phyloP scores from a whole-genome alignment of 176 grass and related monocot species.

The Musa acuminata region DNA sequence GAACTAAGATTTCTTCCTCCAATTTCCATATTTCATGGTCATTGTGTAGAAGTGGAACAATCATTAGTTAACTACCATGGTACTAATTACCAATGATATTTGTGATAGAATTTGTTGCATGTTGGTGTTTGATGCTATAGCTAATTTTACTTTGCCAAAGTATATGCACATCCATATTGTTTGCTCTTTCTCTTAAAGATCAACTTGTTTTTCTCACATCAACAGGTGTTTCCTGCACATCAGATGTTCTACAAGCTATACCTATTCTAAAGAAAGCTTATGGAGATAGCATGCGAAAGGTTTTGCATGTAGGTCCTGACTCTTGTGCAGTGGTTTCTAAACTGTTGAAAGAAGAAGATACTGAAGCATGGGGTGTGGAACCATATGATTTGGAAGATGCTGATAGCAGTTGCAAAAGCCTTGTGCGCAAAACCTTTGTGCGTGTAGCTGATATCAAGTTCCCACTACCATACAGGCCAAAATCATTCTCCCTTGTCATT shows the following conservation, averaged over 20 bases:
- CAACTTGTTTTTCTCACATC: neutral
- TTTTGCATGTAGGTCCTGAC: slow-evolving; percentile 28
- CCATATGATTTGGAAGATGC: slow-evolving; percentile 96
- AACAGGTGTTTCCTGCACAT: slow-evolving; percentile 17
- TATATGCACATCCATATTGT: neutral
- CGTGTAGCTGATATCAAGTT: slow-evolving; percentile 86
- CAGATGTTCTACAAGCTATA: slow-evolving; percentile 14
- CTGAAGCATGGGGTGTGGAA: slow-evolving; percentile 83
- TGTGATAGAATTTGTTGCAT: neutral
- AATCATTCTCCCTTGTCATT: slow-evolving; percentile 94
- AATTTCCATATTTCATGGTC: too few species aligned
- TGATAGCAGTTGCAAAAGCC: slow-evolving; percentile 85
- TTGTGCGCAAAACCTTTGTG: slow-evolving; percentile 92
- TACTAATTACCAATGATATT: neutral
- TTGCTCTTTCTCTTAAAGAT: neutral
- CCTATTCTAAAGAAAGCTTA: slow-evolving; percentile 25
- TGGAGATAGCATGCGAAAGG: slow-evolving; percentile 20
- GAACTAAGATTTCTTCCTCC: too few species aligned
- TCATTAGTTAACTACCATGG: too few species aligned
- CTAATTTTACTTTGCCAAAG: neutral
- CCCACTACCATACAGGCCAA: slow-evolving; percentile 76
- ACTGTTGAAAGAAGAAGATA: slow-evolving; percentile 25
- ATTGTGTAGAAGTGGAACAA: too few species aligned
- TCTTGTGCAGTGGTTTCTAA: slow-evolving; percentile 10
- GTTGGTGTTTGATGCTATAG: neutral